These are phyloP conservation scores for Candida nitratophila DNA, from an alignment of 805 yeast species.

Conservation along the genomic window DNA sequence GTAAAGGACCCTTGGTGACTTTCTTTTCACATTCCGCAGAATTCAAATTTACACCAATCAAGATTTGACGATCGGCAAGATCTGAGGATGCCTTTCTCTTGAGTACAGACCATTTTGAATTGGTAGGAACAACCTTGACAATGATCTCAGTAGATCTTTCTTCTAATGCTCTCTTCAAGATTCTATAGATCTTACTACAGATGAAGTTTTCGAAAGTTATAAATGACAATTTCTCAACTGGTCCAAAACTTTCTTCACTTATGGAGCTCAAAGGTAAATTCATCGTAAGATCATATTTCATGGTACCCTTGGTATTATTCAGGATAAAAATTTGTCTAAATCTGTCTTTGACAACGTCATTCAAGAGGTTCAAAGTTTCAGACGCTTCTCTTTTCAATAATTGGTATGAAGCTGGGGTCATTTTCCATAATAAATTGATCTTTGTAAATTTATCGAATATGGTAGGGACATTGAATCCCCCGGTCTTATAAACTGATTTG, in stretches of 20 bases:
- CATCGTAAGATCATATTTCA: slow-evolving; percentile 63
- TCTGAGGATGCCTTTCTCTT: slow-evolving; percentile 45
- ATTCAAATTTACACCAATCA: slow-evolving; percentile 62
- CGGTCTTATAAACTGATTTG: slow-evolving; percentile 37
- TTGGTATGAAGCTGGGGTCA: slow-evolving; percentile 62
- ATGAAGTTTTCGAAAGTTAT: slow-evolving; percentile 62
- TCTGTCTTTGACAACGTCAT: slow-evolving; percentile 77
- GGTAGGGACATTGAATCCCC: slow-evolving; percentile 69
- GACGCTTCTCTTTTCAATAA: slow-evolving; percentile 58
- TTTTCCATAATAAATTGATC: slow-evolving; percentile 74
- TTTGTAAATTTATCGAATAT: slow-evolving; percentile 70
- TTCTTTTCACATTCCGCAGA: slow-evolving; percentile 70
- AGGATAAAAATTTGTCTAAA: slow-evolving; percentile 72
- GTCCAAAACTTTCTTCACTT: slow-evolving; percentile 45
- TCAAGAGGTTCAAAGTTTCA: slow-evolving; percentile 59
- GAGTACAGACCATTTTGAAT: slow-evolving; percentile 30
- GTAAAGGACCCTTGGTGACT: slow-evolving; percentile 81
- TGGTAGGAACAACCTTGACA: slow-evolving; percentile 14
- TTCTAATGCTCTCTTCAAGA: slow-evolving; percentile 52
- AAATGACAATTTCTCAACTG: slow-evolving; percentile 66
- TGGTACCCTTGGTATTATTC: slow-evolving; percentile 41
- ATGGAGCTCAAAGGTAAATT: slow-evolving; percentile 41
- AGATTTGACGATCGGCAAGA: slow-evolving; percentile 20
- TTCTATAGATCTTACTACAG: slow-evolving; percentile 50
- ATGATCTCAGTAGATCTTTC: slow-evolving; percentile 35